Percentiles rank a stretch among this genome's conserved stretches.
phyloP scores from a whole-genome alignment of 805 yeast species.

The Wilhelminamyces savonicus region DNA sequence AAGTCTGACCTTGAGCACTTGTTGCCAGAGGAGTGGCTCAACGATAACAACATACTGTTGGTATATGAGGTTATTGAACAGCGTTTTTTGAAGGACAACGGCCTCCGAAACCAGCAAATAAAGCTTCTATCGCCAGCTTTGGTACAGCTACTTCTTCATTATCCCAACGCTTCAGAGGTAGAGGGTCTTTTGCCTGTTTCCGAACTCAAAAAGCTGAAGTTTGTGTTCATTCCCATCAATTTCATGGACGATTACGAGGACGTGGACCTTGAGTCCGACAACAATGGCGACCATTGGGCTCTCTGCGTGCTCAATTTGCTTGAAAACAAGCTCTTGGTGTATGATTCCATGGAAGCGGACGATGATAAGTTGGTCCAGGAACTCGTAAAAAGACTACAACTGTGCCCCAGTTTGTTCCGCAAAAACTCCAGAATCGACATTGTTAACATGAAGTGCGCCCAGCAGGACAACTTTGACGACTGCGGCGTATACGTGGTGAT shows the following conservation, averaged over 20 bases:
- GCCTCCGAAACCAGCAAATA: slow-evolving; percentile 16
- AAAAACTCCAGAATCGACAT: slow-evolving; percentile 18
- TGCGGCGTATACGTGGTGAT: slow-evolving; percentile 43
- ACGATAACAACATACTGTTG: slow-evolving; percentile 62
- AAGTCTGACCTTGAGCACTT: slow-evolving; percentile 53
- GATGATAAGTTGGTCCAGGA: slow-evolving; percentile 28
- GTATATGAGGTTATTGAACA: slow-evolving; percentile 44
- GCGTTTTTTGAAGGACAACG: slow-evolving; percentile 11
- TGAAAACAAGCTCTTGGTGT: slow-evolving; percentile 44
- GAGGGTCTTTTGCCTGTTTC: slow-evolving; percentile 28
- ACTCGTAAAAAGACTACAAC: slow-evolving; percentile 16
- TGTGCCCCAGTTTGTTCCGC: slow-evolving; percentile 15
- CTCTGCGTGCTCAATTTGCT: slow-evolving; percentile 46
- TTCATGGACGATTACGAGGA: slow-evolving; percentile 39
- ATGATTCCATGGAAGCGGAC: slow-evolving; percentile 51
- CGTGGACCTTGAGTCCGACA: slow-evolving; percentile 45
- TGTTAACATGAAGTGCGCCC: slow-evolving; percentile 40
- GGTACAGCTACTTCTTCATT: slow-evolving; percentile 53
- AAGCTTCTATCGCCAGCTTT: slow-evolving; percentile 51
- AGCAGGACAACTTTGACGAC: slow-evolving; percentile 60
- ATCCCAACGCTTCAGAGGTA: slow-evolving; percentile 31
- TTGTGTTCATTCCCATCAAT: slow-evolving; percentile 64
- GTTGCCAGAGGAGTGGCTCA: slow-evolving; percentile 65
- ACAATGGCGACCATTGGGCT: slow-evolving; percentile 77
- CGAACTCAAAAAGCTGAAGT: slow-evolving; percentile 28